Percentiles rank a stretch among this genome's conserved stretches.
Evolutionary conservation across 2,329 filamentous ascomycete species (phyloP).

Genomic region (Fusarium virguliforme): DNA sequence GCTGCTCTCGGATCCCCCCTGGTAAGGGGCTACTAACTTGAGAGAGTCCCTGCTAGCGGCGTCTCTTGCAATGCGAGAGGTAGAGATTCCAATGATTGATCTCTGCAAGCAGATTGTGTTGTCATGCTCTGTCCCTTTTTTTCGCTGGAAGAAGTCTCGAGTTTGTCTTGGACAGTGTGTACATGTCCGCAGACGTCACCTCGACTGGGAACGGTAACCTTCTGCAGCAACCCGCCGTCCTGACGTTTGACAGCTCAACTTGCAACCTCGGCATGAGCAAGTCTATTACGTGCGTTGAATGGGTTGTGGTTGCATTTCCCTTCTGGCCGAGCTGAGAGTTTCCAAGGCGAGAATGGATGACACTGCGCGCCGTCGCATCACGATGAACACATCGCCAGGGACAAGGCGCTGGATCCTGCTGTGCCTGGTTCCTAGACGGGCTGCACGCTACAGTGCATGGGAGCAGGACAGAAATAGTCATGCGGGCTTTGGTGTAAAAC

Average conservation of each 20-base stretch:
- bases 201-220: slow-evolving; percentile 28
- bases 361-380: slow-evolving; percentile 31
- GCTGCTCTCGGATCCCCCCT: slow-evolving; percentile 30
- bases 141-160: not conserved
- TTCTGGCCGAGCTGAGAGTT: slow-evolving; percentile 30
- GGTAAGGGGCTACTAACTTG: slow-evolving; percentile 43
- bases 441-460: not conserved
- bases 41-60: slow-evolving; percentile 41
- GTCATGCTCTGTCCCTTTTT: not conserved
- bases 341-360: slow-evolving; percentile 32
- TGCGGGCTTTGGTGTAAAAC: not conserved
- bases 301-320: slow-evolving; percentile 37
- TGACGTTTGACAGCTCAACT: slow-evolving; percentile 39
- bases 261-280: slow-evolving; percentile 16
- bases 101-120: slow-evolving; percentile 26
- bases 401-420: slow-evolving; percentile 19
- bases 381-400: slow-evolving; percentile 41
- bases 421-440: slow-evolving; percentile 24
- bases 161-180: slow-evolving; percentile 18
- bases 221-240: slow-evolving; percentile 39
- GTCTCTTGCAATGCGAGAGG: slow-evolving; percentile 14
- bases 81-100: slow-evolving; percentile 6
- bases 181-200: slow-evolving; percentile 37
- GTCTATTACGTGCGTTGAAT: slow-evolving; percentile 29
- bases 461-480: not conserved